phyloP scores from a whole-genome alignment of 179 eudicot species.

The Patellifolia procumbens region DNA sequence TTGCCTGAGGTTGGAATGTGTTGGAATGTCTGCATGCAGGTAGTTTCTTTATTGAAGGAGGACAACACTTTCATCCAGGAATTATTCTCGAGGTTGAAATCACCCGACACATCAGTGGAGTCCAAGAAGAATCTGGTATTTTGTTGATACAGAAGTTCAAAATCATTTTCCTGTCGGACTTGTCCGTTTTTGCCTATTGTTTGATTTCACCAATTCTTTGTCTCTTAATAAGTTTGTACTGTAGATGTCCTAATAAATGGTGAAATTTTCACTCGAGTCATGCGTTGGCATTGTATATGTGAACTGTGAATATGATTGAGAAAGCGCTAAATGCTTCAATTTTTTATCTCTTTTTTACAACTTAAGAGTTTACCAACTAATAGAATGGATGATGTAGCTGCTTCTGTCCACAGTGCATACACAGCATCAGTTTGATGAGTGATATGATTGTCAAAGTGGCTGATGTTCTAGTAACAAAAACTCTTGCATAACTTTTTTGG shows the following conservation, averaged over 20 bases:
- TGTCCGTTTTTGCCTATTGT: not conserved
- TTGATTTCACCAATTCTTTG: not conserved
- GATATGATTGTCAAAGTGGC: too few species aligned
- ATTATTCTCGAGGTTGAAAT: constrained; percentile 70
- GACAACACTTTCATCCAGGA: constrained; percentile 81
- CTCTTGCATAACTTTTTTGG: too few species aligned
- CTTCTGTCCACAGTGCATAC: too few species aligned
- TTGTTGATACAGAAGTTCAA: not conserved
- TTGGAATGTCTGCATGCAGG: constrained; percentile 44
- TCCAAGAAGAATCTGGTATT: constrained; percentile 86
- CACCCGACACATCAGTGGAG: constrained; percentile 58
- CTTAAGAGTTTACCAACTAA: too few species aligned
- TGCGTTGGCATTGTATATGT: not conserved
- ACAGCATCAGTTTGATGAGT: too few species aligned
- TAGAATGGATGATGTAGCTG: too few species aligned
- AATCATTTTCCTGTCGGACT: not conserved
- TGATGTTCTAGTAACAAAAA: too few species aligned
- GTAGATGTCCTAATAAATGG: not conserved
- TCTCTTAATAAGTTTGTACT: not conserved
- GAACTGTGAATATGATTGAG: not conserved
- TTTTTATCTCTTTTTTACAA: too few species aligned
- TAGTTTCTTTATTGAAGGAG: constrained; percentile 82
- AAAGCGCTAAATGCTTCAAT: too few species aligned
- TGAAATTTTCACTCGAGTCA: not conserved
- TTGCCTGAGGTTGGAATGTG: too few species aligned